Conservation (phyloP, 2,329 filamentous ascomycete species). For the Tolypocladium amazonense region DNA sequence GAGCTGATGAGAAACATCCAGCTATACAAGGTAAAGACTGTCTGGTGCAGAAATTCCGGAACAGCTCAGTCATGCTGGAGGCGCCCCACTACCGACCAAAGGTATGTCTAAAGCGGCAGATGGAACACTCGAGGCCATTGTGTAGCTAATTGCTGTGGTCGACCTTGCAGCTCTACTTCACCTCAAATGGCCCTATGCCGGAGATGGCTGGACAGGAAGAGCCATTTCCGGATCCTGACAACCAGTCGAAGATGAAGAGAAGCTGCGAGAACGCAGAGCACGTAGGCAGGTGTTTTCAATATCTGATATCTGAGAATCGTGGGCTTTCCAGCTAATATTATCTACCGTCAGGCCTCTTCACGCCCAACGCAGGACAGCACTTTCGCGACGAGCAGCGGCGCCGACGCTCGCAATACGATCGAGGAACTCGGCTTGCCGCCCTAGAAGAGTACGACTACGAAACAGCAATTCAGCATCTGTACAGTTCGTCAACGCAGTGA, state of each 20-base stretch:
- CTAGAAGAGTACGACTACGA: constrained; percentile 52
- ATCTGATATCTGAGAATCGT: background rate
- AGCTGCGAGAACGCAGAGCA: constrained; percentile 81
- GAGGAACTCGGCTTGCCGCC: constrained; percentile 64
- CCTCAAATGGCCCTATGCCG: constrained; percentile 33
- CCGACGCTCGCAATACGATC: constrained; percentile 68
- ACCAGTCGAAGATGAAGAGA: constrained; percentile 76
- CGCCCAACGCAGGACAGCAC: constrained; percentile 65
- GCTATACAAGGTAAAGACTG: constrained; percentile 89
- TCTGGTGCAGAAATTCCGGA: constrained; percentile 88
- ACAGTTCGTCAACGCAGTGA: constrained; percentile 12
- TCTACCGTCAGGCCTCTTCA: constrained; percentile 56
- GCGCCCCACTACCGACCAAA: constrained; percentile 73
- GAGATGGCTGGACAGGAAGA: constrained; percentile 60
- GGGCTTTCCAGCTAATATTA: background rate
- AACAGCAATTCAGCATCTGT: constrained; percentile 27
- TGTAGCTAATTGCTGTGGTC: background rate
- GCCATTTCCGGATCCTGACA: constrained; percentile 68
- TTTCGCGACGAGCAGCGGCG: constrained; percentile 67
- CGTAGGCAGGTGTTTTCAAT: constrained; percentile 50
- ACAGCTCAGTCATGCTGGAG: constrained; percentile 93
- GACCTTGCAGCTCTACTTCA: constrained; percentile 37
- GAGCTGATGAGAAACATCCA: constrained; percentile 24
- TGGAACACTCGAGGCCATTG: background rate
- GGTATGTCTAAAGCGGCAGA: constrained; percentile 31